Evolutionary conservation across 805 yeast species (phyloP), one percentile per base, ranked within the genome.

Genomic region (Ogataea pini): DNA sequence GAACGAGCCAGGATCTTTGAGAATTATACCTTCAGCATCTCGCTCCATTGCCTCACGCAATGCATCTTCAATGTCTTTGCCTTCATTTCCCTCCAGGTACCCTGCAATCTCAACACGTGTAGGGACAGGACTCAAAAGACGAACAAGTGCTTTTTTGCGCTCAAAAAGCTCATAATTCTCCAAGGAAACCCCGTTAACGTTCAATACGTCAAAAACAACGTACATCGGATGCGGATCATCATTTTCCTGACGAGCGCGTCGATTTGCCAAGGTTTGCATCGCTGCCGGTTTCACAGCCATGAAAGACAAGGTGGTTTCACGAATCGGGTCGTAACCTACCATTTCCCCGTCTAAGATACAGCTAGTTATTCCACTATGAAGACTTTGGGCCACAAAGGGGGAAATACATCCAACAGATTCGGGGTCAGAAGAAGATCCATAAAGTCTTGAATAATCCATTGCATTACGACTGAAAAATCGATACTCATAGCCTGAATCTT

Each of bases 301-400:
- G 70, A 89, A 89, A 0, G 97, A 96, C 18, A 90, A 69, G 3
- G 89, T 72, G 1, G 69, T 68, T 29, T 77, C 62, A 48, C 73
- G 67, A 39, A 65, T 71, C 45, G 80, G 79, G 65, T 91, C 96
- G 76, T 81, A 90, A 0, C 95, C 89, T 1, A 92, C 83, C 92
- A 92, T 88, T 65, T 92, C 99, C 0, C 98, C 97, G 68, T 92
- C 99, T 4, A 92, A 60, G 5, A 86, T 73, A 18, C 76, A 68
- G 33, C 55, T 64, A 7, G 62, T 49, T 7, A 75, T 66, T 3
- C 50, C 56, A 3, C 44, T 37, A 14, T 42, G 51, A 43, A 69
- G 72, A 54, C 54, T 66, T 1, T 46, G 63, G 6, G 63, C 62
- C 4, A 79, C 68, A 28, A 59, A 67, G 4, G 65, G 67, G 7